Conservation (phyloP, 2,329 filamentous ascomycete species). For the Fusarium udum region DNA sequence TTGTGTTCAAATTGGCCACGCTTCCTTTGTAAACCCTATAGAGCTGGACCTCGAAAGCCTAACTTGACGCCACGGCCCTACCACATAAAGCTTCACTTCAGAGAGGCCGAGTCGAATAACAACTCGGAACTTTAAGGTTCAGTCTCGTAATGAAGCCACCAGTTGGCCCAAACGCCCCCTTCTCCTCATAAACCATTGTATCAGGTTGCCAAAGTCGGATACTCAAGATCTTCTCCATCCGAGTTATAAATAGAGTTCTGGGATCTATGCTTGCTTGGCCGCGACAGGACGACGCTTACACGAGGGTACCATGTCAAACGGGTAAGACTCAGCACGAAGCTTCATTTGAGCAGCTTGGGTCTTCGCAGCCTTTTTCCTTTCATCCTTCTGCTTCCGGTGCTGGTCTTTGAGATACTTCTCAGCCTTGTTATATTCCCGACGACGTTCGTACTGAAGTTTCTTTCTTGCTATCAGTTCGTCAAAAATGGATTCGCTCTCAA, state of each 20-base stretch:
- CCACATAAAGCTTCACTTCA: neutral
- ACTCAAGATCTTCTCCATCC: neutral
- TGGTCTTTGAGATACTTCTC: no score
- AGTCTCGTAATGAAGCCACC: neutral
- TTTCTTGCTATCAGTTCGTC: no score
- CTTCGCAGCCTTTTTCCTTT: neutral
- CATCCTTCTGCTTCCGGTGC: neutral
- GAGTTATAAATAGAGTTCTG: neutral
- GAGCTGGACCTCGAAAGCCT: neutral
- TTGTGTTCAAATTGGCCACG: neutral
- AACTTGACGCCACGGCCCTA: neutral
- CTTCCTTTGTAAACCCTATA: fast-evolving
- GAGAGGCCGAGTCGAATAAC: neutral
- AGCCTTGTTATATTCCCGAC: neutral
- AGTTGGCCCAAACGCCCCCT: fast-evolving
- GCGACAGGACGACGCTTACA: no score
- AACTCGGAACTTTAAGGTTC: no score
- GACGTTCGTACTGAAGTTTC: neutral
- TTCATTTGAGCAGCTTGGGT: neutral
- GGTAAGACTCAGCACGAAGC: no score
- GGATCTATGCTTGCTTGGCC: no score
- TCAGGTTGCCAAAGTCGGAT: no score
- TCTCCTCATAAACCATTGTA: neutral
- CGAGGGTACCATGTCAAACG: no score
- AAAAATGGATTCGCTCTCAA: neutral